Percentiles rank a stretch among this genome's conserved stretches.
These are phyloP conservation scores for Suillus subaureus DNA, from an alignment of 768 basidiomycete species.

Conservation along the genomic window DNA sequence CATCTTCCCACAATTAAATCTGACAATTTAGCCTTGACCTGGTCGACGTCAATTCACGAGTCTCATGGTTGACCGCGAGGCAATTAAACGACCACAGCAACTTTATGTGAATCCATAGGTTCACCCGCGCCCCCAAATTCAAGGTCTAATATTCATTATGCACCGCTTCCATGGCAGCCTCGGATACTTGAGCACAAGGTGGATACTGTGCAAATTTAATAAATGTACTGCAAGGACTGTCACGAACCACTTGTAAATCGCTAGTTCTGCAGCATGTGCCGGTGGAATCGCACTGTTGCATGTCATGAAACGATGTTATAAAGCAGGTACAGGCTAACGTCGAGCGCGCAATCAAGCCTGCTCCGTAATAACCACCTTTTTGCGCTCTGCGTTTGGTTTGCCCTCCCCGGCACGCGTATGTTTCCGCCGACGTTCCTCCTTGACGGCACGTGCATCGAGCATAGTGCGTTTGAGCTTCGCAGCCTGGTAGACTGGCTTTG, in stretches of 20 bases:
- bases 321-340: background rate
- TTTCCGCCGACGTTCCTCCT: conserved; percentile 89
- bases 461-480: conserved; percentile 88
- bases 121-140: background rate
- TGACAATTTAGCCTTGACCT: no score
- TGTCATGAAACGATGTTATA: background rate
- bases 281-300: background rate
- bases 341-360: conserved; percentile 45
- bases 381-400: conserved; percentile 91
- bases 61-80: no score
- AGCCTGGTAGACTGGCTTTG: conserved; percentile 89
- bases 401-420: conserved; percentile 84
- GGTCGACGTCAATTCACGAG: no score
- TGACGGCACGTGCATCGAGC: conserved; percentile 86
- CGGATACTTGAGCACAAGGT: background rate
- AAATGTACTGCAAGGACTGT: background rate
- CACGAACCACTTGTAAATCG: background rate
- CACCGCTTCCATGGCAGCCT: background rate
- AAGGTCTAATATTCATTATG: background rate
- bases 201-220: background rate
- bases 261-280: background rate
- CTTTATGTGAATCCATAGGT: no score
- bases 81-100: no score
- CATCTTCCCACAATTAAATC: no score
- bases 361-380: conserved; percentile 82